These are phyloP conservation scores for Pythium utonaiense DNA, from an alignment of 352 stramenopile species.

Conservation along the genomic window DNA sequence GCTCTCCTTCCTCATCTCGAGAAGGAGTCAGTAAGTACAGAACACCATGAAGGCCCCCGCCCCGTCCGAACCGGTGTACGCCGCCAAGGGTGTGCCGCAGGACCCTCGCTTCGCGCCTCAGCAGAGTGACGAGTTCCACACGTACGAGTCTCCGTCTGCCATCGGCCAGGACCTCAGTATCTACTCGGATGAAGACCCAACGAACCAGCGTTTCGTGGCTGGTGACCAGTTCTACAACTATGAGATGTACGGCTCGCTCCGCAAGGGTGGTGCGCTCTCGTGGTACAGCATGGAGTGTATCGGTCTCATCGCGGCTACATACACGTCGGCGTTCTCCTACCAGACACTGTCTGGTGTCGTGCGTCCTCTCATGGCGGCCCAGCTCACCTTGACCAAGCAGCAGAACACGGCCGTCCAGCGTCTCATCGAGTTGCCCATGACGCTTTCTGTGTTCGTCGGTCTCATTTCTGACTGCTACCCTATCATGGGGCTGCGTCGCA, in stretches of 20 bases:
- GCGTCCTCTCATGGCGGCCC: slow-evolving; percentile 51
- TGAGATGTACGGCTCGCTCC: slow-evolving; percentile 63
- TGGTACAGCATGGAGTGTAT: slow-evolving; percentile 62
- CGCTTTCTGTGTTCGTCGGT: slow-evolving; percentile 87
- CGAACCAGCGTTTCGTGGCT: slow-evolving; percentile 46
- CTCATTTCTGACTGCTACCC: slow-evolving; percentile 89
- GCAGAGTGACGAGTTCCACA: slow-evolving; percentile 19
- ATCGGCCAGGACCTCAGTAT: slow-evolving; percentile 14
- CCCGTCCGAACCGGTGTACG: not conserved
- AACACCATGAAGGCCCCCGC: slow-evolving; percentile 12
- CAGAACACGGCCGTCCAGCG: slow-evolving; percentile 46
- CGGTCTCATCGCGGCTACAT: slow-evolving; percentile 55
- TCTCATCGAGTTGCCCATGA: slow-evolving; percentile 82
- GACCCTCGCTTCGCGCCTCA: slow-evolving; percentile 12
- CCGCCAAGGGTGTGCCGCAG: slow-evolving; percentile 1
- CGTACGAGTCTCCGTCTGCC: slow-evolving; percentile 16
- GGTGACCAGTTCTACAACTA: slow-evolving; percentile 76
- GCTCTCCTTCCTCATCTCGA: not conserved
- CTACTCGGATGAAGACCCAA: slow-evolving; percentile 21
- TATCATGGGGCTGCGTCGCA: slow-evolving; percentile 86
- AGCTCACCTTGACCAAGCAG: slow-evolving; percentile 40
- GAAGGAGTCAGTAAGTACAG: not conserved
- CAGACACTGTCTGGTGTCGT: slow-evolving; percentile 45
- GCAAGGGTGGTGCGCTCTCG: slow-evolving; percentile 50
- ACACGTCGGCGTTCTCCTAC: slow-evolving; percentile 71